These are phyloP conservation scores for Vigna angularis DNA, from an alignment of 306 rosid genomes.

Conservation along the genomic window DNA sequence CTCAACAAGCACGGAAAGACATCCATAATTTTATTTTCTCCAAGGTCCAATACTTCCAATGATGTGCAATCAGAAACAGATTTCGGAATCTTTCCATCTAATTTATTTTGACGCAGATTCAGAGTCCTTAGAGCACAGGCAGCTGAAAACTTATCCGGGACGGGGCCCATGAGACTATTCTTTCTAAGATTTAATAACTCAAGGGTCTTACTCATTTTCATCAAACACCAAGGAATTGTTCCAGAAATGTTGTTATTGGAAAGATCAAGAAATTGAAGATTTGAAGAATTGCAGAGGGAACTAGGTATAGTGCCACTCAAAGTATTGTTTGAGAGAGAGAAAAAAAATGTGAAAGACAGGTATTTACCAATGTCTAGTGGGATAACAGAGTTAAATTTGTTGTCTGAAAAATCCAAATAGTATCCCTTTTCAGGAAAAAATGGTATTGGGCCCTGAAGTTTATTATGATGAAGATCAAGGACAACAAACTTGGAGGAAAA, in stretches of 20 bases:
- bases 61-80: conserved; percentile 46
- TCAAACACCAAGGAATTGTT: conserved; percentile 40
- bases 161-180: conserved; percentile 40
- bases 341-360: too few relatives aligned
- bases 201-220: conserved; percentile 16
- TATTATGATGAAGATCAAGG: background rate
- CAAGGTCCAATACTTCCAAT: conserved; percentile 53
- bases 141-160: conserved; percentile 42
- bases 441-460: background rate
- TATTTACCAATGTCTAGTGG: too few relatives aligned
- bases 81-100: conserved; percentile 53
- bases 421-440: fast-evolving
- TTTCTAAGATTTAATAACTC: conserved; percentile 44
- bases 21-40: conserved; percentile 26
- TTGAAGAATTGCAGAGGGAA: background rate
- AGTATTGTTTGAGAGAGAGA: conserved; percentile 41
- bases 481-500: too few relatives aligned
- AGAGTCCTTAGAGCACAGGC: conserved; percentile 49
- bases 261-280: background rate
- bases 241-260: background rate
- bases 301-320: conserved; percentile 36
- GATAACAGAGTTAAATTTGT: too few relatives aligned
- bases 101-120: conserved; percentile 41
- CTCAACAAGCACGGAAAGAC: conserved; percentile 55
- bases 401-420: too few relatives aligned